Base-by-base conservation (phyloP, 768 basidiomycete species). In the Panaeolus papilionaceus region DNA sequence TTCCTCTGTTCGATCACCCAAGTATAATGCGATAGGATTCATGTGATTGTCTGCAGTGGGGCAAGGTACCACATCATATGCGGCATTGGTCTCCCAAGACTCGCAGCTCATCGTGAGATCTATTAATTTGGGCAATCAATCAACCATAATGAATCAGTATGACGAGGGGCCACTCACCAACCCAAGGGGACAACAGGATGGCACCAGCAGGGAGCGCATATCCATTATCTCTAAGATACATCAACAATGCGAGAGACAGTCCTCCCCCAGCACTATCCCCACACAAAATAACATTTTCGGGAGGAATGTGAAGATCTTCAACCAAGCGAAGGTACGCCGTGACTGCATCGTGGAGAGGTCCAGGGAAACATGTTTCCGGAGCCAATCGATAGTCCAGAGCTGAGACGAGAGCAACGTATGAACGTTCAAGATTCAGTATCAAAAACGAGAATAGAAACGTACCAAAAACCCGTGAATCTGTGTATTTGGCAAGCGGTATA, bases 201-300 rank as follows among this genome's bases (percentile, higher is more conserved):
- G 91, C 91, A 3, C 91, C 94, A 37, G 91, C 88, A 9, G 97
- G 97, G 5, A 97, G 73, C 0, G 91, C 86, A 75, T 97, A 96
- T 16, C 83, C 80, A 71, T 96, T 92, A 75, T 99, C 97, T n/a
- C 97, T 85, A 18, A 99, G 86, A 76, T 99, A 99, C 89, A 99
- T 91, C 65, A 97, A 79, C 61, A 96, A 79, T 0, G 95, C 96
- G 0, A 98, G 85, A 28, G 88, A 83, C 4, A 99, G 80, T 0
- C 93, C 96, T 33, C 96, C 97, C 4, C 97, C 97, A 8, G 98
- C 97, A 68, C 94, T 96, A 75, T 99, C 97, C 8, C 97, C 97
- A 26, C 88, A 89, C 63, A 98, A 73, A 64, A 95, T 82, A 68
- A 99, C 92, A 72, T 97, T 98, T 79, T 94, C 92, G 0, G 97